Percentiles rank a stretch among this genome's conserved stretches.
These are phyloP conservation scores for Lactarius sp. DNA, from an alignment of 768 basidiomycete genomes.

Conservation along the genomic window DNA sequence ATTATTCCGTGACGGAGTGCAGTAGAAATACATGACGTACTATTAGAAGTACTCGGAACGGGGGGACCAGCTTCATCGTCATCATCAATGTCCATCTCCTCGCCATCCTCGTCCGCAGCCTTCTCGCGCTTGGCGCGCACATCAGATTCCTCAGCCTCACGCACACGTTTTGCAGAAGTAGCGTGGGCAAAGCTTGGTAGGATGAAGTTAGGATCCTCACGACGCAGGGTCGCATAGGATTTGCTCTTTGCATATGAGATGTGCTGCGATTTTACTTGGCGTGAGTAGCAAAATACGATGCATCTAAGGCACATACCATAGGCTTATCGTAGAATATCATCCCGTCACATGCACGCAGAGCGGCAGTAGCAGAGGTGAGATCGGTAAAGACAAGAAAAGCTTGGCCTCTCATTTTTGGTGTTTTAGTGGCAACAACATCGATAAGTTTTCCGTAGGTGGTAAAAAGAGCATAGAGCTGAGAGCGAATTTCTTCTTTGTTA, in stretches of 20 bases:
- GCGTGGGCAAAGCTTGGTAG: constrained; percentile 64
- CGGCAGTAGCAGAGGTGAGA: constrained; percentile 84
- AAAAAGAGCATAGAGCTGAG: constrained; percentile 83
- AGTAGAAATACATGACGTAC: constrained; percentile 38
- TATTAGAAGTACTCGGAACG: constrained; percentile 33
- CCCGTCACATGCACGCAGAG: constrained; percentile 89
- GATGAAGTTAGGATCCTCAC: constrained; percentile 78
- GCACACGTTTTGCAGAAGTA: constrained; percentile 52
- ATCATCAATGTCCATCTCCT: constrained; percentile 94
- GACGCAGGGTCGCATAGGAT: constrained; percentile 76
- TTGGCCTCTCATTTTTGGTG: constrained; percentile 82
- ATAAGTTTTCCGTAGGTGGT: constrained; percentile 90
- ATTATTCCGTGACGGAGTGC: constrained; percentile 5
- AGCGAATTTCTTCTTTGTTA: constrained; percentile 83
- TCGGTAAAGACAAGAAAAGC: constrained; percentile 96
- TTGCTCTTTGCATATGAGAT: constrained; percentile 89
- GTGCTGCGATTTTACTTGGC: constrained; percentile 45
- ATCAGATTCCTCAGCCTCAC: constrained; percentile 56
- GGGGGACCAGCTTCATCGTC: constrained; percentile 54
- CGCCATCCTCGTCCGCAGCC: constrained; percentile 63
- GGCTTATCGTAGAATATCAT: constrained; percentile 92
- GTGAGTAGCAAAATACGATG: constrained; percentile 21
- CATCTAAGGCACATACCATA: constrained; percentile 53
- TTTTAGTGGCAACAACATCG: constrained; percentile 89
- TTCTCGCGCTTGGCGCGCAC: constrained; percentile 51